phyloP scores from a whole-genome alignment of 2,329 filamentous ascomycete species.

The Colletotrichum brevisporum region DNA sequence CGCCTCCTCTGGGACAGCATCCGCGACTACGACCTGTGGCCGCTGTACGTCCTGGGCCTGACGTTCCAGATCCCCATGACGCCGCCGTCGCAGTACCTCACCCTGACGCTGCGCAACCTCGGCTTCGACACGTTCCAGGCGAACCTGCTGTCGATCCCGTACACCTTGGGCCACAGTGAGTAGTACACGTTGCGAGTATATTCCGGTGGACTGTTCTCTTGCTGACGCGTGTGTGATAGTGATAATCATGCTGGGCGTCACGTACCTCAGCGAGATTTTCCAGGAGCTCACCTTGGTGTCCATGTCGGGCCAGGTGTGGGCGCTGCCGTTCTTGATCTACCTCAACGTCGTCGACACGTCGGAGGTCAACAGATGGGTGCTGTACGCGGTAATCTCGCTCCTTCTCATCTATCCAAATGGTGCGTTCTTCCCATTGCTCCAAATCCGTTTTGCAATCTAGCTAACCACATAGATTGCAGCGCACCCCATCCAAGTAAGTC shows the following conservation, averaged over 20 bases:
- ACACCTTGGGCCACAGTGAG: slow-evolving; percentile 1
- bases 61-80: slow-evolving; percentile 61
- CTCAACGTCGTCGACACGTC: slow-evolving; percentile 54
- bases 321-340: slow-evolving; percentile 69
- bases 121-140: slow-evolving; percentile 67
- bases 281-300: slow-evolving; percentile 63
- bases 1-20: slow-evolving; percentile 62
- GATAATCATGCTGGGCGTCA: slow-evolving; percentile 55
- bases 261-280: slow-evolving; percentile 60
- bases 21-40: slow-evolving; percentile 70
- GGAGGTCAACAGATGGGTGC: slow-evolving; percentile 50
- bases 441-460: not conserved
- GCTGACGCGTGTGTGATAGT: no score
- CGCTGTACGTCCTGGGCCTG: slow-evolving; percentile 66
- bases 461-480: slow-evolving; percentile 37
- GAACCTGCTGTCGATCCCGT: slow-evolving; percentile 66
- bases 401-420: slow-evolving; percentile 50
- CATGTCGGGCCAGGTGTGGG: slow-evolving; percentile 68
- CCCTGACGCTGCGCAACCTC: slow-evolving; percentile 64
- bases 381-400: slow-evolving; percentile 53
- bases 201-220: not conserved
- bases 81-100: slow-evolving; percentile 65
- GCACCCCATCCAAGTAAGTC: slow-evolving; percentile 68
- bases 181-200: no score
- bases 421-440: not conserved